Evolutionary conservation across 2,329 filamentous ascomycete genomes (phyloP), one percentile per base, ranked within the genome.

Genomic region (Fonsecaea erecta): DNA sequence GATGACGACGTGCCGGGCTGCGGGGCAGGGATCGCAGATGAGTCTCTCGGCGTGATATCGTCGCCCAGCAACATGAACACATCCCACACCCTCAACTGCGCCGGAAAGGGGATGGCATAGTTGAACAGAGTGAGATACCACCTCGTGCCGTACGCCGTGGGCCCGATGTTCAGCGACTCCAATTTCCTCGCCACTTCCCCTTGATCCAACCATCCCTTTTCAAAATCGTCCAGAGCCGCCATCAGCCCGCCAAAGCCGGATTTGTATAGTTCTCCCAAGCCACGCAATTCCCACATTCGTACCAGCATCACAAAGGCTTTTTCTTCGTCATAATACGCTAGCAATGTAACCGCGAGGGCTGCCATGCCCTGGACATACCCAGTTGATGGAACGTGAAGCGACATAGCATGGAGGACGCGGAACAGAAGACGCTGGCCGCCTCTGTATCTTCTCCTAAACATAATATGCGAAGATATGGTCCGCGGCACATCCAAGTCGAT

Each of bases 281-380:
- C 94, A 64, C 95, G 88, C 65, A 96, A 83, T 74, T 92, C 88
- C 92, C 94, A 99, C 74, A 99, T 83, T 26, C 95, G 87, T n/a
- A 96, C 93, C 60, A 98, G 81, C 95, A 99, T 98, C 54, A 98
- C 87, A 73, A 99, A 99, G 5, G 92, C 89, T 72, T 88, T 88
- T 77, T 97, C 95, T 77, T 99, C 95, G 70, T 98, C 94, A 77
- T 93, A 99, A 76, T 99, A 99, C 75, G 94, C 97, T 6, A 99
- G 86, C 21, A 99, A 82, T 0, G 95, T 98, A 0, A 94, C 94
- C 1, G 92, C 93, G 43, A 98, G 82, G 24, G 93, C 91, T 16
- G 94, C 95, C 95, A 99, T 99, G 60, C 95, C 95, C 78, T 99
- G 95, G 0, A 98, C 95, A 76, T 99, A 99, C 30, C 95, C 95